phyloP scores from a whole-genome alignment of 2,329 filamentous ascomycete species.

The Berkeleyomyces basicola region DNA sequence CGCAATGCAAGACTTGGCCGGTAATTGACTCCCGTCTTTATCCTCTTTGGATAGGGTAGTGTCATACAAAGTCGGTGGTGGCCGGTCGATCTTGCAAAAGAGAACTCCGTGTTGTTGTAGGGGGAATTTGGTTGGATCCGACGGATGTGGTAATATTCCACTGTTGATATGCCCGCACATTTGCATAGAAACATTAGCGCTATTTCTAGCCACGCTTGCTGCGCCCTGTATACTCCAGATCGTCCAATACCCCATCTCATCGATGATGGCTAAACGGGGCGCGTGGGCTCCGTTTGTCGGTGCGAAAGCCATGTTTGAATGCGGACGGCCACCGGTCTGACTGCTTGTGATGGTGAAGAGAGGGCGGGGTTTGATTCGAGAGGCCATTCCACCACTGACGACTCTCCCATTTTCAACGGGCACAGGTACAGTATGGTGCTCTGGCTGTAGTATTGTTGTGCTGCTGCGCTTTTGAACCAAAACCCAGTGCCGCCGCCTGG shows the following conservation, averaged over 20 bases:
- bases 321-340: constrained; percentile 36
- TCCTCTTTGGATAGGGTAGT: not conserved
- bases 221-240: constrained; percentile 42
- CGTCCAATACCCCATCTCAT: constrained; percentile 48
- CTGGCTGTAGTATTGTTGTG: constrained; percentile 35
- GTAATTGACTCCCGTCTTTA: not conserved
- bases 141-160: constrained; percentile 23
- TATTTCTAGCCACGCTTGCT: constrained; percentile 21
- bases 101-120: constrained; percentile 28
- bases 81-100: constrained; percentile 20
- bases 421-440: constrained; percentile 27
- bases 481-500: constrained; percentile 30
- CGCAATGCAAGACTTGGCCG: not conserved
- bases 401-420: constrained; percentile 13
- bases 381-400: constrained; percentile 21
- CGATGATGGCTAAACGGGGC: constrained; percentile 48
- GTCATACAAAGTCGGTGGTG: not conserved
- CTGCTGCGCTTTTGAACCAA: constrained; percentile 35
- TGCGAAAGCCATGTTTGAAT: constrained; percentile 50
- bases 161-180: constrained; percentile 29
- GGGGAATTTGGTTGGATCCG: constrained; percentile 18
- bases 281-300: constrained; percentile 27
- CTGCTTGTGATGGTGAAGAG: constrained; percentile 34
- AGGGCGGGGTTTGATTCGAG: constrained; percentile 38
- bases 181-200: constrained; percentile 20